phyloP scores from a whole-genome alignment of 106 monocot genomes.

The Platanthera zijinensis region DNA sequence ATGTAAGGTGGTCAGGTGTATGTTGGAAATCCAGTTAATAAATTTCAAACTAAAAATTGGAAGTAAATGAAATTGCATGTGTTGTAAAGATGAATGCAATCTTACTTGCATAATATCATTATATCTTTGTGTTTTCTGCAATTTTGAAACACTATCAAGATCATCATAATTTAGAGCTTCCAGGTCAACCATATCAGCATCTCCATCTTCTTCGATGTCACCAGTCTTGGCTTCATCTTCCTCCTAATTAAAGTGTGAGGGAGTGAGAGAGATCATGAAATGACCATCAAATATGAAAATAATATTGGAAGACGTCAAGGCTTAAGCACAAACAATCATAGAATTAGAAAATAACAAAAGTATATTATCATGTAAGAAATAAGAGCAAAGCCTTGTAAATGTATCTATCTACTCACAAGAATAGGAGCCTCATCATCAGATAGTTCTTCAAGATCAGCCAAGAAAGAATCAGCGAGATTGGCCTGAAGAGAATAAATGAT shows the following conservation, averaged over 20 bases:
- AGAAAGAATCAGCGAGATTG: conserved; percentile 23
- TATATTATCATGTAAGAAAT: not conserved
- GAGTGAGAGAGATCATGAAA: not conserved
- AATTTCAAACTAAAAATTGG: not conserved
- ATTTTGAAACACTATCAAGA: conserved; percentile 87
- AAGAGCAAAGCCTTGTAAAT: not conserved
- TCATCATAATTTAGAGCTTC: conserved; percentile 95
- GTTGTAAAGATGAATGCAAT: not conserved
- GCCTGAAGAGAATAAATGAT: conserved; percentile 11
- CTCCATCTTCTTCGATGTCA: conserved; percentile 74
- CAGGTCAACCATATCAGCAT: conserved; percentile 70
- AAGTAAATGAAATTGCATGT: not conserved
- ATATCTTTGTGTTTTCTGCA: conserved; percentile 90
- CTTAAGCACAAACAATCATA: not conserved
- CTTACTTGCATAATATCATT: conserved; percentile 86
- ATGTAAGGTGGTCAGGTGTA: not conserved
- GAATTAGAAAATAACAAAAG: not conserved
- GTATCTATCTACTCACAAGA: conserved; percentile 8
- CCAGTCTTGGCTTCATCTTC: conserved; percentile 47
- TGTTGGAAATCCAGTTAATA: not conserved
- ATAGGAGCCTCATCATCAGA: conserved; percentile 12
- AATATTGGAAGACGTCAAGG: not conserved
- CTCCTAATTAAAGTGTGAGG: conserved; percentile 29
- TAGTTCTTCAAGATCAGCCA: conserved; percentile 18
- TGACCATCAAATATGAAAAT: not conserved